These are phyloP conservation scores for Scedosporium apiospermum DNA, from an alignment of 2,329 filamentous ascomycete genomes.

Conservation along the genomic window DNA sequence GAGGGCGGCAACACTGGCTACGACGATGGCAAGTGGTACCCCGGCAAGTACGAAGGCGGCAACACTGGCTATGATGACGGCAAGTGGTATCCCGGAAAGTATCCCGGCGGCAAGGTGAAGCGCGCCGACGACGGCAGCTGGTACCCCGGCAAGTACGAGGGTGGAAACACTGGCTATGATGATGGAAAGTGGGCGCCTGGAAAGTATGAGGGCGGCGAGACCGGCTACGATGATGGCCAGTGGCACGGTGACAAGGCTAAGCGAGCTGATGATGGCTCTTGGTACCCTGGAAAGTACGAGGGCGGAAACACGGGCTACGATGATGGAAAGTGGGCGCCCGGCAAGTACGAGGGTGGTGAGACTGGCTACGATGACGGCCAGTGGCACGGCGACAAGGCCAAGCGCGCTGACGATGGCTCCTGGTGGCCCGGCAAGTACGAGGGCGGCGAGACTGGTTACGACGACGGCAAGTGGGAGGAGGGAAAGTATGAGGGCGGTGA, in stretches of 20 bases:
- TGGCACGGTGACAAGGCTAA: too few species aligned
- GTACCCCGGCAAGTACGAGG: conserved; percentile 7
- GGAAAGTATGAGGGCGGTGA: conserved; percentile 7
- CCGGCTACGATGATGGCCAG: too few species aligned
- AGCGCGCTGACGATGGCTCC: conserved; percentile 7
- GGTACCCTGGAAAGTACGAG: conserved; percentile 9
- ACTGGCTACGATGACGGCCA: conserved; percentile 7
- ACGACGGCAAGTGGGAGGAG: conserved; percentile 7
- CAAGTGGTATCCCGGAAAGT: conserved; percentile 7
- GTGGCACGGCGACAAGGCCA: conserved; percentile 8
- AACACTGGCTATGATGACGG: conserved; percentile 7
- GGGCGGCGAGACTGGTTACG: background rate
- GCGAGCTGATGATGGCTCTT: conserved; percentile 4
- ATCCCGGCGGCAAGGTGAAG: conserved; percentile 8
- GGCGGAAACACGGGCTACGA: conserved; percentile 4
- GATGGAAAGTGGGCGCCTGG: conserved; percentile 4
- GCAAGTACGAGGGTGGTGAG: conserved; percentile 9
- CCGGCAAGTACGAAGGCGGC: conserved; percentile 7
- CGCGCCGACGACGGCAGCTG: conserved; percentile 7
- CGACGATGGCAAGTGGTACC: conserved; percentile 9
- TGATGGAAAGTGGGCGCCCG: conserved; percentile 6
- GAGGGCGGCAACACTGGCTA: conserved; percentile 7
- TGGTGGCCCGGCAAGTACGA: conserved; percentile 7
- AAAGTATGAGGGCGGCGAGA: too few species aligned
- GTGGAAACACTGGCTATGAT: conserved; percentile 1